phyloP scores from a whole-genome alignment of 2,329 filamentous ascomycete species.

The Trichoderma atrobrunneum region DNA sequence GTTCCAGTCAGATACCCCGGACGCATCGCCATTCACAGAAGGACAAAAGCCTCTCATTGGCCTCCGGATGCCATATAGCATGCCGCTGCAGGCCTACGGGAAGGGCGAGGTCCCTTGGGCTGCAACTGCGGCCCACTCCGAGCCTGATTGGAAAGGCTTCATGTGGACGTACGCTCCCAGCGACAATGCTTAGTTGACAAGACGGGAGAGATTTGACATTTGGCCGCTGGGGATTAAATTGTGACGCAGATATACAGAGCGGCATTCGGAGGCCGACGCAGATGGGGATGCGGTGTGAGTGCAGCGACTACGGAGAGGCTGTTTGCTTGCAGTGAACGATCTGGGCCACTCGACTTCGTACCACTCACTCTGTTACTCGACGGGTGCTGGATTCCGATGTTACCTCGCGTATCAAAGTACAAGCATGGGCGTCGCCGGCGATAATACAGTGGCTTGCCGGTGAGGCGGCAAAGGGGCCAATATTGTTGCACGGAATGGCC shows the following conservation, averaged over 20 bases:
- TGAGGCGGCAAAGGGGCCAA: not conserved
- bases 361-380: not conserved
- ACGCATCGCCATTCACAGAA: conserved; percentile 23
- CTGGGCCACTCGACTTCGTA: not conserved
- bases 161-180: conserved; percentile 33
- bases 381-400: not conserved
- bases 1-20: conserved; percentile 61
- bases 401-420: not conserved
- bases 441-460: not conserved
- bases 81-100: conserved; percentile 68
- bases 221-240: not conserved
- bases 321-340: not conserved
- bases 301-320: not conserved
- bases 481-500: not conserved
- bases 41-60: conserved; percentile 52
- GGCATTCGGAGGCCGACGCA: not conserved
- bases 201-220: not conserved
- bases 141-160: conserved; percentile 59
- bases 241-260: not conserved
- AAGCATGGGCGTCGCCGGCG: not conserved
- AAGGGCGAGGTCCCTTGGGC: conserved; percentile 72
- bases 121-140: conserved; percentile 55
- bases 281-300: not conserved
- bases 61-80: conserved; percentile 76
- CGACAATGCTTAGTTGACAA: not conserved